phyloP scores from a whole-genome alignment of 352 stramenopile genomes.

The Pythium pectinolyticum region DNA sequence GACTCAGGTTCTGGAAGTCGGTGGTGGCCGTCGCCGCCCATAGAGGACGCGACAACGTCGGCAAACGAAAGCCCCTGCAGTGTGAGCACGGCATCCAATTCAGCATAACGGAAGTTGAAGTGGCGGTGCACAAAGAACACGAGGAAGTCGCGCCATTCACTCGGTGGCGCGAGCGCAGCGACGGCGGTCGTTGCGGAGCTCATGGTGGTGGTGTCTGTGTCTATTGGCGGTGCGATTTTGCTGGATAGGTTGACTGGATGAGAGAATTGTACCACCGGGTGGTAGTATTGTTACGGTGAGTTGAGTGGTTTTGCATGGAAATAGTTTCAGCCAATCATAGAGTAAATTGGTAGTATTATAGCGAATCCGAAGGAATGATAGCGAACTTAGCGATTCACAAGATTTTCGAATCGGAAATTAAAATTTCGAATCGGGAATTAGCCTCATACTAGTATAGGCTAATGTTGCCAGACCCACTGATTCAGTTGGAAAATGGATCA shows the following conservation, averaged over 20 bases:
- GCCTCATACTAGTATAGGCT: no score
- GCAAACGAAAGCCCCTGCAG: constrained; percentile 49
- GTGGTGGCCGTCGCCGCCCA: constrained; percentile 29
- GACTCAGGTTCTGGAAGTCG: constrained; percentile 46
- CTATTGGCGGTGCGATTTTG: no score
- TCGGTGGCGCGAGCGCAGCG: background rate
- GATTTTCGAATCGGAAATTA: no score
- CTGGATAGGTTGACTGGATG: no score
- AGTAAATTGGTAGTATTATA: background rate
- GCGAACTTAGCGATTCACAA: background rate
- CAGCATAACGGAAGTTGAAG: constrained; percentile 82
- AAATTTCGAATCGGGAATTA: no score
- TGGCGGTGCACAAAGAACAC: constrained; percentile 84
- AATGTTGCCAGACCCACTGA: no score
- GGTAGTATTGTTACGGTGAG: no score
- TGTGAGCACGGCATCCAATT: constrained; percentile 72
- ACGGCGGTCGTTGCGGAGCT: background rate
- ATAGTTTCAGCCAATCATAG: background rate
- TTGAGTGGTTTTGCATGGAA: background rate
- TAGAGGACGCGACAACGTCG: constrained; percentile 33
- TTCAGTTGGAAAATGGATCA: no score
- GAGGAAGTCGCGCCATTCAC: constrained; percentile 56
- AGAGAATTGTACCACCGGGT: constrained; percentile 3
- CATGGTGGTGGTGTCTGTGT: no score
- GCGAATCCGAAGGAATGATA: background rate